A percentile compares a stretch with the other conserved stretches of the same genome.
phyloP scores from a whole-genome alignment of 192 early-diverging fungal species.

The Backusella tuberculispora region DNA sequence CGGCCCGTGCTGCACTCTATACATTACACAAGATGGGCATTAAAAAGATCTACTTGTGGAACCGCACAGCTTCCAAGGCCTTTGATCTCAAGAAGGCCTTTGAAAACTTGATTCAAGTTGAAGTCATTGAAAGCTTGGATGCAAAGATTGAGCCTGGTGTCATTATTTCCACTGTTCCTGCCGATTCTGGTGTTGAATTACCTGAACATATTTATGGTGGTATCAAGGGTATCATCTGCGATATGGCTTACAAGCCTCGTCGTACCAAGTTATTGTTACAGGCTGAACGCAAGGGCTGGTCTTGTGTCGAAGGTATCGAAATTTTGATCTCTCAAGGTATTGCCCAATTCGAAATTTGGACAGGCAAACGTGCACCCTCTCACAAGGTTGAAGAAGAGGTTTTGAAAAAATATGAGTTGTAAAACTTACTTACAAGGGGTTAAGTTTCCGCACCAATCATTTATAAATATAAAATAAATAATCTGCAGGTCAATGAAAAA shows the following conservation, averaged over 20 bases:
- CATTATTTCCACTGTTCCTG: constrained; percentile 89
- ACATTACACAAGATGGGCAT: constrained; percentile 77
- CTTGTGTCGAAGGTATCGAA: constrained; percentile 80
- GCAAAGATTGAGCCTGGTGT: constrained; percentile 50
- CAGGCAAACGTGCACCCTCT: constrained; percentile 62
- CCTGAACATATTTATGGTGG: constrained; percentile 56
- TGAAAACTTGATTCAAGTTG: constrained; percentile 54
- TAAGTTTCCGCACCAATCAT: constrained; percentile 2
- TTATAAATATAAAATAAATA: not conserved
- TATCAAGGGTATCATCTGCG: constrained; percentile 76
- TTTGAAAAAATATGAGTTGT: constrained; percentile 43
- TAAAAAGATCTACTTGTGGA: constrained; percentile 76
- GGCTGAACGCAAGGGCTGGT: constrained; percentile 63
- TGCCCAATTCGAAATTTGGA: constrained; percentile 91
- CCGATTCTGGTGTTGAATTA: constrained; percentile 60
- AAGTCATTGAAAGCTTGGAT: constrained; percentile 50
- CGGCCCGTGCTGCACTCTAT: constrained; percentile 87
- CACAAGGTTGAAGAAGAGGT: constrained; percentile 56
- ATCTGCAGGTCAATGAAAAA: constrained; percentile 12
- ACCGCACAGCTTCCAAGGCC: constrained; percentile 83
- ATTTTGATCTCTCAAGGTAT: constrained; percentile 92
- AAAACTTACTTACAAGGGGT: constrained; percentile 3
- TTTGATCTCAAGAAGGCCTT: constrained; percentile 66
- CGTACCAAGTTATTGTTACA: constrained; percentile 79
- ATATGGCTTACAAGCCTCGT: constrained; percentile 93